A percentile compares a stretch with the other conserved stretches of the same genome.
phyloP scores from a whole-genome alignment of 257 asterid species.

The Nicotiana obtusifolia region DNA sequence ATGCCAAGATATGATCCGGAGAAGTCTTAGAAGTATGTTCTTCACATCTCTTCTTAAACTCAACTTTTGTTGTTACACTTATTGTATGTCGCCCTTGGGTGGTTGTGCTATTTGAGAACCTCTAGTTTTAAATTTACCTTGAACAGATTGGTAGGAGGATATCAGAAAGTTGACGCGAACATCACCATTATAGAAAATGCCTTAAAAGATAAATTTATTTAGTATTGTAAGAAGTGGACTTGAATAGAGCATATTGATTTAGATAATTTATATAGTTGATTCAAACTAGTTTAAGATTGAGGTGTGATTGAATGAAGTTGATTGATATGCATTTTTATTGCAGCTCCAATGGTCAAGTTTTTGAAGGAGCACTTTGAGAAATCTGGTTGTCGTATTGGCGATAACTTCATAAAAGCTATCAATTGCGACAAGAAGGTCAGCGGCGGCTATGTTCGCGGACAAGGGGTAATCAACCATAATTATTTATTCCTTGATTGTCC shows the following conservation, averaged over 20 bases:
- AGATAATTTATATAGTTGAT: not conserved
- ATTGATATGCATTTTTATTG: constrained; percentile 1
- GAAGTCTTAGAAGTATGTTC: constrained; percentile 53
- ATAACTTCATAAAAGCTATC: constrained; percentile 55
- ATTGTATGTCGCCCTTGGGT: too few relatives aligned
- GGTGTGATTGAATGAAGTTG: not conserved
- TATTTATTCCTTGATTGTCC: not conserved
- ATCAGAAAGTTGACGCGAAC: not conserved
- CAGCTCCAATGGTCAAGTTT: constrained; percentile 79
- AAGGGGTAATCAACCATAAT: not conserved
- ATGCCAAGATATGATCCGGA: constrained; percentile 51
- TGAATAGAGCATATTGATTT: not conserved
- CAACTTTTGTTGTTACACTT: too few relatives aligned
- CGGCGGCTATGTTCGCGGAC: not conserved
- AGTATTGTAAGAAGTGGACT: not conserved
- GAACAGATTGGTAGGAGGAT: too few relatives aligned
- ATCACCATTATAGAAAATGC: not conserved
- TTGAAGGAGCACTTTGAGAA: constrained; percentile 67
- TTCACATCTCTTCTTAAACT: not conserved
- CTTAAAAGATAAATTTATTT: not conserved
- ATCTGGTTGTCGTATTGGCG: constrained; percentile 56
- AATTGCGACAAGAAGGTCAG: constrained; percentile 27
- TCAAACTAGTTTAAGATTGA: not conserved
- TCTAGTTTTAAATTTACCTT: too few relatives aligned
- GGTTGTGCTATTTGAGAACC: too few relatives aligned